Evolutionary conservation across 345 rosid species (phyloP).

Genomic region (Camelina sativa): DNA sequence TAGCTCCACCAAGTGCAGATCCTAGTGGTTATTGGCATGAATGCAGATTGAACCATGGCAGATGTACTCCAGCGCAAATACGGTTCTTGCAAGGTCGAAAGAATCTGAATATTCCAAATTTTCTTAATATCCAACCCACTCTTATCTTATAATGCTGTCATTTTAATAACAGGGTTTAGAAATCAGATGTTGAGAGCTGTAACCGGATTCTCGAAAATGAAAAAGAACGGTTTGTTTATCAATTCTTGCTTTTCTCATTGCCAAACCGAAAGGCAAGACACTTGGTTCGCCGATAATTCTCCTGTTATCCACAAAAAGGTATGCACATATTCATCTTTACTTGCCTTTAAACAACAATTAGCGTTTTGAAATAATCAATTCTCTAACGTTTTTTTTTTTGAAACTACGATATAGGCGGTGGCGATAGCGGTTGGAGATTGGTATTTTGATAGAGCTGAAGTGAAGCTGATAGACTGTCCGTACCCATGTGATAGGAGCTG

Average conservation of each 20-base stretch:
- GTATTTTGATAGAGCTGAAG: conserved; percentile 75
- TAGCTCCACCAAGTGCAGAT: conserved; percentile 92
- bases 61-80: conserved; percentile 72
- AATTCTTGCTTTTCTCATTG: conserved; percentile 97
- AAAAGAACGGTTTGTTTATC: conserved; percentile 79
- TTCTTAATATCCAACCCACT: too few species aligned
- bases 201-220: conserved; percentile 61
- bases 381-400: background rate
- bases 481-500: conserved; percentile 93
- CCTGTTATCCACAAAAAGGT: conserved; percentile 82
- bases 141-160: background rate
- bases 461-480: conserved; percentile 77
- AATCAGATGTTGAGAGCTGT: conserved; percentile 72
- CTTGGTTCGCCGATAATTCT: conserved; percentile 88
- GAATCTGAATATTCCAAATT: too few species aligned
- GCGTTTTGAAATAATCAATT: background rate
- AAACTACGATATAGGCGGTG: conserved; percentile 60
- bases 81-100: conserved; percentile 85
- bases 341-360: background rate
- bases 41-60: conserved; percentile 79
- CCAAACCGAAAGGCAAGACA: conserved; percentile 92
- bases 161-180: conserved; percentile 66
- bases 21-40: conserved; percentile 88
- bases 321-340: background rate
- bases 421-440: conserved; percentile 95